Evolutionary conservation across 352 stramenopile species (phyloP), one percentile per base, ranked within the genome.

Genomic region (Pythium guiyangense): DNA sequence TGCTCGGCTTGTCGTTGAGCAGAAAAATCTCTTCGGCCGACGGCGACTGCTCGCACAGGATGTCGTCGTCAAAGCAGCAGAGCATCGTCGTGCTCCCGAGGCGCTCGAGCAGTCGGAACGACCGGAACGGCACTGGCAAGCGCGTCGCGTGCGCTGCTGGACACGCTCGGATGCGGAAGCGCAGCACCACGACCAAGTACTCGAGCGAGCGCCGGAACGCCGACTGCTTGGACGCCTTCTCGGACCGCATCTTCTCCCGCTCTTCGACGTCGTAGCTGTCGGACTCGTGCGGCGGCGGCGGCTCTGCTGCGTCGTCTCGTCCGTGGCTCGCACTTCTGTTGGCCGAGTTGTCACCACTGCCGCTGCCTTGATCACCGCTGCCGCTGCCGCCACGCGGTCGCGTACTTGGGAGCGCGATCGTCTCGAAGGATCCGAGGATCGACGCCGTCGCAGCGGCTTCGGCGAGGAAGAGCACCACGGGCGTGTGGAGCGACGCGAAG

Each of bases 1-100:
- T 79, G 39, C 66, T 66, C 35, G 77, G 68, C 49, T 89, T 88
- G 52, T 95, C 81, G 46, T 79, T 93, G 4, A 93, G 63, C 22
- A 95, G 55, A 40, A 92, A 95, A 40, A 95, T 89, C 57, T 95
- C 85, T 65, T 95, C 85, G 6, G 85, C 79, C 0, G 73, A 89
- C 25, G 85, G 79, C 14, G 81, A 69, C 59, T 88, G 77, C 49
- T 95, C 83, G 46, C 85, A 95, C 39, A 95, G 55, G 37, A 95
- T 85, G 58, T 95, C 85, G 20, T 93, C 85, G 51, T 95, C 85
- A 49, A 93, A 93, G 57, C 85, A 93, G 64, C 85, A 95, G 2
- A 95, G 66, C 85, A 95, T 93, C 17, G 83, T 95, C 26, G 84
- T 86, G 63, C 81, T 93, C 0, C 85, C 85, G 17, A 95, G 69